Evolutionary conservation across 1,284 basidiomycete species (phyloP), one percentile per base, ranked within the genome.

Genomic region (Pseudozyma thailandica): DNA sequence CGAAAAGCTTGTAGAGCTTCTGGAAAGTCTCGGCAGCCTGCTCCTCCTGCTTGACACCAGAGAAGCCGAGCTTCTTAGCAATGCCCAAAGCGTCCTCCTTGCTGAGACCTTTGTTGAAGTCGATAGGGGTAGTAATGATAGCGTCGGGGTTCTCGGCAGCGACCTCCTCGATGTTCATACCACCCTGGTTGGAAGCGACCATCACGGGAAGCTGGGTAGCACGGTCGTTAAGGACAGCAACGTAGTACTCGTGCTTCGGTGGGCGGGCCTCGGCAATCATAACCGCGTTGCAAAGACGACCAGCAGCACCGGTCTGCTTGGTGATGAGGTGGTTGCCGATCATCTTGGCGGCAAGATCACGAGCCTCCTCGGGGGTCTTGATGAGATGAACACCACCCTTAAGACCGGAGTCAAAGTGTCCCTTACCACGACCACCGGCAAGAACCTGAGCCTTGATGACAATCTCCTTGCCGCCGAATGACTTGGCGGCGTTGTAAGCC

Each of bases 361-460:
- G 88, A 38, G 94, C 96, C 84, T 98, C 89, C 72, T 91, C 89
- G 30, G 94, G 94, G 92, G 88, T 91, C 82, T 92, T 88, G 71
- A 98, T 89, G 86, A 93, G 89, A 84, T 98, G 96, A 21, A 99
- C 96, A 86, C 96, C 96, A 58, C 96, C 95, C 85, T 98, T 90
- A 83, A 98, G 89, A 28, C 96, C 96, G 82, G 89, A 93, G 86
- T 95, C 90, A 82, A 99, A 99, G 82, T 92, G 91, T 56, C 96
- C 96, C 88, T 98, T 98, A 77, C 96, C 96, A 83, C 96, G 90
- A 78, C 96, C 96, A 82, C 96, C 96, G 72, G 96, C 96, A 61
- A 99, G 90, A 9, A 99, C 96, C 85, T 99, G 96, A 25, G 94
- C 96, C 86, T 98, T 98, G 86, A 98, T 93, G 46, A 82, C 81